Evolutionary conservation across 306 rosid species (phyloP).

Genomic region (Trichosanthes cucumerina): DNA sequence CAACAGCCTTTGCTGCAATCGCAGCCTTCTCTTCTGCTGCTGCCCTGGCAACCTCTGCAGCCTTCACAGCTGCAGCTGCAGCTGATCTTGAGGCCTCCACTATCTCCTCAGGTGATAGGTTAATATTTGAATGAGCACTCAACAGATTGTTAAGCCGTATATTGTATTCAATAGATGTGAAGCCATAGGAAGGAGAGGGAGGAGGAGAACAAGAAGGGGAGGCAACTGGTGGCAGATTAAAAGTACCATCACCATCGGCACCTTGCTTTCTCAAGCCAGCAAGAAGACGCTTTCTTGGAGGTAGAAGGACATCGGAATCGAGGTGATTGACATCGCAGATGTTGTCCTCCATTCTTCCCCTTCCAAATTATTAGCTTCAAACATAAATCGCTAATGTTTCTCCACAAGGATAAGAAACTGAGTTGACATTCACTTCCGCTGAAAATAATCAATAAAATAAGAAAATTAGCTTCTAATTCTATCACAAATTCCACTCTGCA

Average conservation of each 20-base stretch:
- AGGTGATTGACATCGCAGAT: conserved; percentile 58
- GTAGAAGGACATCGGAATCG: conserved; percentile 86
- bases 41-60: conserved; percentile 71
- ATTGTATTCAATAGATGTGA: conserved; percentile 46
- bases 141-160: conserved; percentile 52
- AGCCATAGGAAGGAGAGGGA: conserved; percentile 38
- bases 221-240: conserved; percentile 42
- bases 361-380: conserved; percentile 9
- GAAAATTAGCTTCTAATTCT: not conserved
- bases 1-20: conserved; percentile 73
- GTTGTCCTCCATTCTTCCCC: conserved; percentile 65
- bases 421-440: conserved; percentile 24
- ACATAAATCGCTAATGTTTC: conserved; percentile 26
- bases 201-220: conserved; percentile 41
- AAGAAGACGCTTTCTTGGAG: conserved; percentile 91
- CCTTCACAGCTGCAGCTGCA: conserved; percentile 56
- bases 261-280: conserved; percentile 90
- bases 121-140: conserved; percentile 48
- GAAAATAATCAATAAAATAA: conserved; percentile 6
- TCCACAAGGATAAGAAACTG: conserved; percentile 18
- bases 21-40: conserved; percentile 76
- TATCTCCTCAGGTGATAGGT: conserved; percentile 59
- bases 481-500: not conserved
- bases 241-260: conserved; percentile 42
- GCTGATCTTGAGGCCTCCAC: conserved; percentile 56